Base-by-base conservation (phyloP, 768 basidiomycete species). In the Ephemerocybe angulata region DNA sequence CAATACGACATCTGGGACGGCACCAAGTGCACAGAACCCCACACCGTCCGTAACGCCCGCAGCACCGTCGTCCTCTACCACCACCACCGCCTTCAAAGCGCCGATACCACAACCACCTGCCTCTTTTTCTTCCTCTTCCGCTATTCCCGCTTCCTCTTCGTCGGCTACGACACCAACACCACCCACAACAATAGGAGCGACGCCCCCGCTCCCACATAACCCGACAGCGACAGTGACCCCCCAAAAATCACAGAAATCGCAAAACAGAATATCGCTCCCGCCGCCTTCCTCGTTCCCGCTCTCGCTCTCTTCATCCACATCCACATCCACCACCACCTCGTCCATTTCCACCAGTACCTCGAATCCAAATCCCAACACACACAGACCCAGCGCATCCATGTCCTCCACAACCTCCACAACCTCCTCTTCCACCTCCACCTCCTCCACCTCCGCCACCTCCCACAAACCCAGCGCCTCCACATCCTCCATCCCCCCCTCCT, bases 221-320 rank as follows among this genome's bases (percentile, higher is more conserved):
- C 33, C 33, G 17, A 35, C 33, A 35, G 8, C 33, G 33, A 8
- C 33, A 17, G 17, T 17, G 33, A 33, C 35, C 25, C 49, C 1
- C 63, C 65, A 42, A 65, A 65, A n/a, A 61, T 62, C 13, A 57
- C 64, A 25, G 57, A 61, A 41, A 30, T 68, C 61, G 52, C 66
- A 56, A 44, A 58, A 53, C 56, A 63, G 50, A 12, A 59, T 58
- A 7, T 59, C 59, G 7, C 56, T 58, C 43, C 60, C 61, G 44
- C 59, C 41, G 37, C 43, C 59, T n/a, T 49, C 50, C 15, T 46
- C 54, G n/a, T 31, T 35, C 54, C 7, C 22, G 31, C 19, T 6
- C 44, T 25, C 46, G 44, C 30, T 25, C 28, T 17, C 44, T 25
- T 3, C 17, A 31, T 33, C 46, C 21, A 21, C 35, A 3, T 27